phyloP scores from a whole-genome alignment of 768 basidiomycete genomes.

The Tricholoma matsutake region DNA sequence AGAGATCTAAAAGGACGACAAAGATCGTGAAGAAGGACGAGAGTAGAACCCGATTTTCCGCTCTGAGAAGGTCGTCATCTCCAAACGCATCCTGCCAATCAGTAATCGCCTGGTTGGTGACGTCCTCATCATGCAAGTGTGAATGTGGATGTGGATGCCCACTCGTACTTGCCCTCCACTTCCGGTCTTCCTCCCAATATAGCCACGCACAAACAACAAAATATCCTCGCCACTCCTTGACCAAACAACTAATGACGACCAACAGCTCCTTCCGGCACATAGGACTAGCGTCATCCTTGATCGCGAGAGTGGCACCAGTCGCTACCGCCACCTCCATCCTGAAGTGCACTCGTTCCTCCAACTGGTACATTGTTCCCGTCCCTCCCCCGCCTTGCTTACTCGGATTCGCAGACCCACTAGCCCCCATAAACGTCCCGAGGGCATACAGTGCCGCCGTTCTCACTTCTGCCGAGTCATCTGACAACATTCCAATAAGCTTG shows the following conservation, averaged over 20 bases:
- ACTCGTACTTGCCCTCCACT: conserved; percentile 46
- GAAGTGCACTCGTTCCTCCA: conserved; percentile 78
- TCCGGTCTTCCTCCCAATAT: conserved; percentile 89
- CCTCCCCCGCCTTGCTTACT: conserved; percentile 78
- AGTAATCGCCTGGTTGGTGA: conserved; percentile 65
- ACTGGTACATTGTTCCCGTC: conserved; percentile 73
- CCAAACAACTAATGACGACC: conserved; percentile 86
- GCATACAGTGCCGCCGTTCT: conserved; percentile 89
- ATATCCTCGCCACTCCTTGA: conserved; percentile 95
- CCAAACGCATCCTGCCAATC: conserved; percentile 77
- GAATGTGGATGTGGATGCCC: conserved; percentile 29
- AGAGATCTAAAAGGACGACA: conserved; percentile 82
- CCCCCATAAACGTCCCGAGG: conserved; percentile 90
- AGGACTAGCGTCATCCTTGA: conserved; percentile 92
- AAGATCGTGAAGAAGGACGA: conserved; percentile 96
- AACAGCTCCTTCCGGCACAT: conserved; percentile 95
- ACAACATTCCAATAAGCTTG: conserved; percentile 71
- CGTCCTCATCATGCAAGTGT: conserved; percentile 58
- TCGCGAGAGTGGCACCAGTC: conserved; percentile 82
- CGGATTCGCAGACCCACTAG: conserved; percentile 70
- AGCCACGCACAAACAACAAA: conserved; percentile 97
- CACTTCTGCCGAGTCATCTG: conserved; percentile 91
- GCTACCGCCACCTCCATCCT: conserved; percentile 90
- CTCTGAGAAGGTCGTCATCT: conserved; percentile 61
- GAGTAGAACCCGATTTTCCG: conserved; percentile 78